phyloP scores from a whole-genome alignment of 768 basidiomycete genomes.

The Mycena epipterygia region DNA sequence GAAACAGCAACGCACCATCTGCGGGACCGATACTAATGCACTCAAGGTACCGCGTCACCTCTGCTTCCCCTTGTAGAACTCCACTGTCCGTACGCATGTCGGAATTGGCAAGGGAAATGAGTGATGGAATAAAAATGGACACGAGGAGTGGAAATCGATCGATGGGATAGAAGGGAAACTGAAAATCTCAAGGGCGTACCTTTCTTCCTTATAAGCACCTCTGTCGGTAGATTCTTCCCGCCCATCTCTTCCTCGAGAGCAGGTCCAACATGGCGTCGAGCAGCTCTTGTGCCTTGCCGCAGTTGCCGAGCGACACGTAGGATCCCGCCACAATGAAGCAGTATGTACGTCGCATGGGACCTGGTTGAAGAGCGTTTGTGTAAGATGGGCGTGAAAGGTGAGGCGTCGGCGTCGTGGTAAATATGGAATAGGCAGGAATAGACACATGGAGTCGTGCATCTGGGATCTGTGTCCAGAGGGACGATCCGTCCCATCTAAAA shows the following conservation, averaged over 20 bases:
- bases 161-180: background rate
- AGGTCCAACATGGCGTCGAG: slow-evolving; percentile 73
- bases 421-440: too few species aligned
- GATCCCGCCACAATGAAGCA: slow-evolving; percentile 85
- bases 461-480: too few species aligned
- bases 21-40: slow-evolving; percentile 70
- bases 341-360: slow-evolving; percentile 87
- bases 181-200: slow-evolving; percentile 59
- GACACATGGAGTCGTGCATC: too few species aligned
- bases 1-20: slow-evolving; percentile 64
- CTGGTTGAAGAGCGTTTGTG: slow-evolving; percentile 49
- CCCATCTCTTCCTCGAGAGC: slow-evolving; percentile 69
- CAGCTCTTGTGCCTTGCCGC: slow-evolving; percentile 69
- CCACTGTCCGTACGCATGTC: slow-evolving; percentile 59
- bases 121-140: background rate
- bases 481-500: too few species aligned
- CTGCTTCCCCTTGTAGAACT: slow-evolving; percentile 82
- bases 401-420: too few species aligned
- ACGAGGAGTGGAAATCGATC: too few species aligned
- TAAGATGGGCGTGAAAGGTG: too few species aligned
- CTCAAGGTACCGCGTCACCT: slow-evolving; percentile 60
- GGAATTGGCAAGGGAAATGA: background rate
- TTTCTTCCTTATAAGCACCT: slow-evolving; percentile 84
- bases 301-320: slow-evolving; percentile 67
- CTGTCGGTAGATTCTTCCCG: slow-evolving; percentile 81